A percentile compares a stretch with the other conserved stretches of the same genome.
phyloP scores from a whole-genome alignment of 1,284 basidiomycete species.

The Rugosomyces carneus region DNA sequence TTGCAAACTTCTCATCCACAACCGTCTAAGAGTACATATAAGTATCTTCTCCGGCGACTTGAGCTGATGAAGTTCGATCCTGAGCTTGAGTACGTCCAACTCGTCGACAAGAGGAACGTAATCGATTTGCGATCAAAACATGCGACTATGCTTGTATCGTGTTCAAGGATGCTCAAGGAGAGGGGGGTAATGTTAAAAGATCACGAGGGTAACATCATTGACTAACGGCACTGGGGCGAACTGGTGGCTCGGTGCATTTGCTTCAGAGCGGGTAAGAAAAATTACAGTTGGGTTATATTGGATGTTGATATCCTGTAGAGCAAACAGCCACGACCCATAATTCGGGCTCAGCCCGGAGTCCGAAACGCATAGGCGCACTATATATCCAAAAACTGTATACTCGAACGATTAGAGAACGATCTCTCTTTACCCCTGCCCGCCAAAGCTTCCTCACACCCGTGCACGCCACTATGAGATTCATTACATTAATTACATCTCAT shows the following conservation, averaged over 20 bases:
- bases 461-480: too few species aligned
- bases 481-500: too few species aligned
- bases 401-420: too few species aligned
- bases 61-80: conserved; percentile 3
- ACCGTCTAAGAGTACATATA: conserved; percentile 1
- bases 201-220: conserved; percentile 7
- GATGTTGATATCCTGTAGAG: too few species aligned
- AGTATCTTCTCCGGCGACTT: conserved; percentile 5
- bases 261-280: not conserved
- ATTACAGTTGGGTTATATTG: too few species aligned
- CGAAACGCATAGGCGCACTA: too few species aligned
- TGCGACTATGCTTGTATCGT: not conserved
- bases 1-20: conserved; percentile 7
- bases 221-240: not conserved
- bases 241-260: too few species aligned
- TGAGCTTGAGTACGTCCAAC: conserved; percentile 9
- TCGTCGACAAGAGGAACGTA: conserved; percentile 10
- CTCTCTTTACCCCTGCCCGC: too few species aligned
- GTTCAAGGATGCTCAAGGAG: conserved; percentile 5
- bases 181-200: conserved; percentile 12
- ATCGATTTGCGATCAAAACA: conserved; percentile 10
- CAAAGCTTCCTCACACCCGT: too few species aligned
- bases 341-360: too few species aligned
- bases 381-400: too few species aligned
- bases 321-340: too few species aligned